phyloP scores from a whole-genome alignment of 2,329 filamentous ascomycete genomes.

The Phoma sp. region DNA sequence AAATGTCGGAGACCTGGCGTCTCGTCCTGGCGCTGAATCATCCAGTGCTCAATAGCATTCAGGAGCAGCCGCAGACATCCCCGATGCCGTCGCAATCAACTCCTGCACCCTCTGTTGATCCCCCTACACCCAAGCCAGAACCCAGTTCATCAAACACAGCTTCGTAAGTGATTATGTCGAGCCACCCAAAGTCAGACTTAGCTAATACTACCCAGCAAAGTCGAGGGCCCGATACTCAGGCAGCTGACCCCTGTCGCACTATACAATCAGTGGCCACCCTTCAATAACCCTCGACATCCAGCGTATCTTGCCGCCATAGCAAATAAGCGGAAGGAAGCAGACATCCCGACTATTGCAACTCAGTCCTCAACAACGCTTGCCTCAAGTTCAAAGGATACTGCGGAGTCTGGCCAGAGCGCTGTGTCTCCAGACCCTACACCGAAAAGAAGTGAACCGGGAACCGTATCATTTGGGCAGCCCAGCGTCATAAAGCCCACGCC shows the following conservation, averaged over 20 bases:
- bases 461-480: not conserved
- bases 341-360: not conserved
- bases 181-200: too few species aligned
- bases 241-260: not conserved
- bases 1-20: not conserved
- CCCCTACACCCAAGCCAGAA: too few species aligned
- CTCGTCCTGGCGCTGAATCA: not conserved
- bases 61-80: not conserved
- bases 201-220: not conserved
- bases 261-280: not conserved
- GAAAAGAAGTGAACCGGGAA: not conserved
- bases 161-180: not conserved
- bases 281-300: not conserved
- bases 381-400: not conserved
- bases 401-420: not conserved
- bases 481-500: not conserved
- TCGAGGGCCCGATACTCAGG: not conserved
- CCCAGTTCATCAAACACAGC: not conserved
- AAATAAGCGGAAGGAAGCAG: not conserved
- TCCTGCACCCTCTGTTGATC: not conserved
- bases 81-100: not conserved
- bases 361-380: not conserved
- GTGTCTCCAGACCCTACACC: not conserved
- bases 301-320: not conserved
- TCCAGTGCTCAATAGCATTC: not conserved